Percentiles rank a stretch among this genome's conserved stretches.
Conservation (phyloP, 306 rosid genomes). For the Alnus glutinosa region DNA sequence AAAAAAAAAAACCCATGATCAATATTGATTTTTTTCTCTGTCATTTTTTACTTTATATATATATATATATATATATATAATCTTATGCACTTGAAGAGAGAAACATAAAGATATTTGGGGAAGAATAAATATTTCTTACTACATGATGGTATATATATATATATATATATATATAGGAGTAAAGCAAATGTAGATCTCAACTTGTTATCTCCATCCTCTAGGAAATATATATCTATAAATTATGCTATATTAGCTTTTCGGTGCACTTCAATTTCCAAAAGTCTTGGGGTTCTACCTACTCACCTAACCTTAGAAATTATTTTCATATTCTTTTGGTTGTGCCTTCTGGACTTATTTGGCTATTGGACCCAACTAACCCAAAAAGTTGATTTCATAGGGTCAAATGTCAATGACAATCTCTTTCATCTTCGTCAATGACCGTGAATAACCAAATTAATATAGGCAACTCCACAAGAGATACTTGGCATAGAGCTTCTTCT, state of each 20-base stretch:
- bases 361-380: constrained; percentile 21
- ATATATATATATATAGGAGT: no score
- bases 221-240: not conserved
- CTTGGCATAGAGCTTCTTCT: not conserved
- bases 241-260: not conserved
- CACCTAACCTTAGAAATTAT: constrained; percentile 31
- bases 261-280: no score
- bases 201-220: no score
- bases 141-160: no score
- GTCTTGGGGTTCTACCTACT: constrained; percentile 31
- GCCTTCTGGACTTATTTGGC: constrained; percentile 2
- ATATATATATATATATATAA: no score
- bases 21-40: no score
- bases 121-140: no score
- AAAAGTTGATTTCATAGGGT: constrained; percentile 10
- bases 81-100: no score
- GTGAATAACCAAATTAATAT: not conserved
- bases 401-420: not conserved
- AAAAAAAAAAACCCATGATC: no score
- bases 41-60: no score
- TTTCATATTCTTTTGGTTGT: constrained; percentile 13
- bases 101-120: no score
- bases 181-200: no score
- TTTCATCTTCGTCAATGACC: constrained; percentile 20
- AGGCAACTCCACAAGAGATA: not conserved